These are phyloP conservation scores for Mycosphaerella sp. DNA, from an alignment of 2,329 filamentous ascomycete genomes.

Conservation along the genomic window DNA sequence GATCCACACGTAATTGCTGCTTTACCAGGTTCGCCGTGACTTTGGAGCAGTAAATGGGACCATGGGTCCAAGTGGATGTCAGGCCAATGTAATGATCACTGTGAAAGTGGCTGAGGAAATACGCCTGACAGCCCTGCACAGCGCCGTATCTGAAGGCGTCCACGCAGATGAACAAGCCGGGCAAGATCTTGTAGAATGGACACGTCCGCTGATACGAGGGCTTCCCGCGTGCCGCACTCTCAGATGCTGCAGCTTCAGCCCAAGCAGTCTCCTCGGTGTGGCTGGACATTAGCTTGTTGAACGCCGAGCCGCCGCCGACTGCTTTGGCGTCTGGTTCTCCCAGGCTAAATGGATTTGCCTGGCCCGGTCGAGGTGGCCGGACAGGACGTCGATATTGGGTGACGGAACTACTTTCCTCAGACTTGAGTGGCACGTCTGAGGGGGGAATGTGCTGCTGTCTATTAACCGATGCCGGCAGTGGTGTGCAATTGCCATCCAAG, in stretches of 20 bases:
- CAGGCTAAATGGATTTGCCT: constrained; percentile 68
- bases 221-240: constrained; percentile 71
- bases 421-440: constrained; percentile 7
- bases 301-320: constrained; percentile 59
- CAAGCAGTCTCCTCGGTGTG: constrained; percentile 88
- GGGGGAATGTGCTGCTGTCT: constrained; percentile 13
- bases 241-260: constrained; percentile 75
- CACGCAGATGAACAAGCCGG: constrained; percentile 84
- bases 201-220: constrained; percentile 84
- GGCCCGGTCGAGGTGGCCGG: constrained; percentile 65
- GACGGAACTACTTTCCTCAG: constrained; percentile 26
- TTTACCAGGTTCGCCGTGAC: constrained; percentile 86
- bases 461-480: constrained; percentile 40
- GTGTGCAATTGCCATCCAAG: constrained; percentile 70
- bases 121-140: constrained; percentile 84
- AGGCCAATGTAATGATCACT: constrained; percentile 95
- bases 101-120: constrained; percentile 96
- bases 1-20: constrained; percentile 76
- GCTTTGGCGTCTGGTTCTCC: constrained; percentile 33
- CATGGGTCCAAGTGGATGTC: constrained; percentile 81
- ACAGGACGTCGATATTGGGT: constrained; percentile 62
- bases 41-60: constrained; percentile 92
- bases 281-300: constrained; percentile 85
- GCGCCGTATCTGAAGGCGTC: constrained; percentile 95
- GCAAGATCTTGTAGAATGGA: constrained; percentile 98